Evolutionary conservation across 495 filamentous ascomycete genomes (phyloP).

Genomic region (Parmelia sp.): DNA sequence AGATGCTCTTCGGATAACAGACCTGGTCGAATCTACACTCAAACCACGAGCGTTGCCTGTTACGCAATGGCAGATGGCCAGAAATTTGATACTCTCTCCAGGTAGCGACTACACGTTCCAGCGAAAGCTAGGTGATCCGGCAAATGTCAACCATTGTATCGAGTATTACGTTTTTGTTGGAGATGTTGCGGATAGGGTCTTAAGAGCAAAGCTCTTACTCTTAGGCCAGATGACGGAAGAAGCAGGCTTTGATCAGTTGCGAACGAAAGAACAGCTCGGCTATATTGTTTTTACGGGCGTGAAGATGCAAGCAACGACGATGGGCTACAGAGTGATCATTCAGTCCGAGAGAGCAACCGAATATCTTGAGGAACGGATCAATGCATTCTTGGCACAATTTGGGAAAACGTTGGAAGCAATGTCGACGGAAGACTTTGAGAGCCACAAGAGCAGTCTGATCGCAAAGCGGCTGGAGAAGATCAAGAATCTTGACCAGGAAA

Average conservation of each 20-base stretch:
- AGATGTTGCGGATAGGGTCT: constrained; percentile 54
- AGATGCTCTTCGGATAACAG: constrained; percentile 80
- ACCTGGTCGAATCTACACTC: constrained; percentile 73
- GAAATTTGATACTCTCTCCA: constrained; percentile 69
- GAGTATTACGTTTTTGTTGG: constrained; percentile 85
- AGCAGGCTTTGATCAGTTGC: constrained; percentile 85
- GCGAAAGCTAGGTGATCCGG: constrained; percentile 73
- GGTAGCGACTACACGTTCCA: constrained; percentile 79
- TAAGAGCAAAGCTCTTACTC: constrained; percentile 72
- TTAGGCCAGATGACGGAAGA: constrained; percentile 91
- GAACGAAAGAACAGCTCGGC: constrained; percentile 95
- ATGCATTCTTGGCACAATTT: constrained; percentile 68
- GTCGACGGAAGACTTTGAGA: constrained; percentile 79
- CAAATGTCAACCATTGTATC: constrained; percentile 95
- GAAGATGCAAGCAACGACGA: constrained; percentile 60
- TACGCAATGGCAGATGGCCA: constrained; percentile 70
- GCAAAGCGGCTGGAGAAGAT: constrained; percentile 84
- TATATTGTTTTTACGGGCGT: constrained; percentile 89
- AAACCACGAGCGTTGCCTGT: constrained; percentile 67
- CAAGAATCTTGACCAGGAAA: constrained; percentile 87
- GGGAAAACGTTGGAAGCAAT: constrained; percentile 62
- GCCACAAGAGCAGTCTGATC: constrained; percentile 82
- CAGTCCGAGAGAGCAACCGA: constrained; percentile 82
- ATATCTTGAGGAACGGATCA: constrained; percentile 82
- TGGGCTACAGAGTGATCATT: constrained; percentile 84